Conservation (phyloP, 257 asterid species). For the Solanum chiquidenum region DNA sequence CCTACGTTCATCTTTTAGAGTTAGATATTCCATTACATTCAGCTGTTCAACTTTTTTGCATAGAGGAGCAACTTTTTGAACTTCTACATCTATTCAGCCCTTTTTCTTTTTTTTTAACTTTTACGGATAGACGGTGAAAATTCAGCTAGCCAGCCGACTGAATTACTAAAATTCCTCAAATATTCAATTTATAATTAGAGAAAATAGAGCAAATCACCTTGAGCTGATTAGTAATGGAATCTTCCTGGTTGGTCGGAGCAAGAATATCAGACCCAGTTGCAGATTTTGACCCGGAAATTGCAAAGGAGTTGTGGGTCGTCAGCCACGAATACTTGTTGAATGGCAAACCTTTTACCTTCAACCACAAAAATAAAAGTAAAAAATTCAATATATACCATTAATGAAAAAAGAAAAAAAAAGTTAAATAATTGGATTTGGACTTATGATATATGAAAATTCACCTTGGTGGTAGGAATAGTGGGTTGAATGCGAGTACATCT, state of each 20-base stretch:
- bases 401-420: not conserved
- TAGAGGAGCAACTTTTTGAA: not conserved
- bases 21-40: not conserved
- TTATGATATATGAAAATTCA: not conserved
- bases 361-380: not conserved
- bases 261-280: slow-evolving; percentile 49
- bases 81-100: not conserved
- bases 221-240: slow-evolving; percentile 57
- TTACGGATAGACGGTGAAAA: no score
- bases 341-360: slow-evolving; percentile 47
- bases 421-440: not conserved
- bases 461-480: slow-evolving; percentile 50
- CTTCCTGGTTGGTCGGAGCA: slow-evolving; percentile 77
- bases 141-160: not conserved
- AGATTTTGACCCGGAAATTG: slow-evolving; percentile 41
- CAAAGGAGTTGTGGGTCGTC: slow-evolving; percentile 79
- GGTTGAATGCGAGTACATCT: slow-evolving; percentile 70
- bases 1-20: not conserved
- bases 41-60: not conserved
- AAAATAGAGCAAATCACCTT: slow-evolving; percentile 15
- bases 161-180: not conserved
- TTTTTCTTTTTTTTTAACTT: no score
- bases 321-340: slow-evolving; percentile 72
- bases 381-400: not conserved
- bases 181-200: not conserved